phyloP scores from a whole-genome alignment of 805 yeast genomes.

The Wickerhamiella cacticola region DNA sequence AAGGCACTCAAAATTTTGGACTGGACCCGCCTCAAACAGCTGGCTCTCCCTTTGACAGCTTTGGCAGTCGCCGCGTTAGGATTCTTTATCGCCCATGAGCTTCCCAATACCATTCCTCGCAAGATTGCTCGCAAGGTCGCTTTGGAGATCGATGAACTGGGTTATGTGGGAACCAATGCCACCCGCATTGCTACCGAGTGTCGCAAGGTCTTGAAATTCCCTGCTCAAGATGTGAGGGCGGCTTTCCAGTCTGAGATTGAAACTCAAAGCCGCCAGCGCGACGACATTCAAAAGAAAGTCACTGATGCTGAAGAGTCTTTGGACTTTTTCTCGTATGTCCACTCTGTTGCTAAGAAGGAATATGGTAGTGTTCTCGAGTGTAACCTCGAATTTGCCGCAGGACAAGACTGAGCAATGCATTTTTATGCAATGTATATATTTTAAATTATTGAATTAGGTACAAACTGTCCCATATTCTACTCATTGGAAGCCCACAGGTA shows the following conservation, averaged over 20 bases:
- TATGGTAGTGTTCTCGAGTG: constrained; percentile 7
- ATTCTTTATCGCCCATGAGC: constrained; percentile 59
- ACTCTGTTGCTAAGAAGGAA: constrained; percentile 15
- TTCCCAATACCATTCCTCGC: constrained; percentile 81
- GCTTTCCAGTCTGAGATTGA: constrained; percentile 58
- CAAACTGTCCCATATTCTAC: too few species aligned
- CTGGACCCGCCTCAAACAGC: constrained; percentile 26
- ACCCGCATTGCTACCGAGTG: constrained; percentile 71
- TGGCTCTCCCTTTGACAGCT: constrained; percentile 44
- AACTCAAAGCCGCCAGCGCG: constrained; percentile 45
- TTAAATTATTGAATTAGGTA: too few species aligned
- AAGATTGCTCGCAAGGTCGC: constrained; percentile 66
- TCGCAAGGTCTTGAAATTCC: constrained; percentile 65
- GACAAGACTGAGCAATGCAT: too few species aligned
- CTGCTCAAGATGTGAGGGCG: constrained; percentile 68
- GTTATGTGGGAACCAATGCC: constrained; percentile 70
- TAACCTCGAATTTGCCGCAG: background rate
- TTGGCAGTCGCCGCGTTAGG: constrained; percentile 42
- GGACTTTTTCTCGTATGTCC: constrained; percentile 42
- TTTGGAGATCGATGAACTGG: constrained; percentile 48
- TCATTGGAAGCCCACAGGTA: too few species aligned
- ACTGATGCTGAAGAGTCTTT: constrained; percentile 45
- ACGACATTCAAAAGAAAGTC: constrained; percentile 40
- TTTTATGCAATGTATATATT: too few species aligned
- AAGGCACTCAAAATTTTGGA: constrained; percentile 1